phyloP scores from a whole-genome alignment of 73 alveolate species.

The Paramecium sonneborni region DNA sequence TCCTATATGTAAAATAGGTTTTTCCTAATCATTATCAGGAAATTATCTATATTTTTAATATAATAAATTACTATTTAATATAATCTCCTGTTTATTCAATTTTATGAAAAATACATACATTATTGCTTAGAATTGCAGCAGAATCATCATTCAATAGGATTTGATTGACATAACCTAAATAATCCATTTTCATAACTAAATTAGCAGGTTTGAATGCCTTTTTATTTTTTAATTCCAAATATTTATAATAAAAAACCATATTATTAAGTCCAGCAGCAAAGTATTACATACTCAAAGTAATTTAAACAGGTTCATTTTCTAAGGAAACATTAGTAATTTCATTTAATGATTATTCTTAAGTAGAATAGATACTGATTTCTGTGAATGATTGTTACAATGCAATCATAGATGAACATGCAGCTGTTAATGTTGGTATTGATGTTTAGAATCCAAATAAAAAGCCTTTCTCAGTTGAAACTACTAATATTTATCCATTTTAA shows the following conservation, averaged over 20 bases:
- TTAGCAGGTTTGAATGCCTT: slow-evolving; percentile 62
- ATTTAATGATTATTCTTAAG: slow-evolving; percentile 66
- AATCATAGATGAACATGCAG: slow-evolving; percentile 72
- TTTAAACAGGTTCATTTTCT: slow-evolving; percentile 80
- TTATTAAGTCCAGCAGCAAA: slow-evolving; percentile 85
- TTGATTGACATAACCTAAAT: slow-evolving; percentile 81
- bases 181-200: slow-evolving; percentile 80
- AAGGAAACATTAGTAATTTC: slow-evolving; percentile 63
- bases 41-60: slow-evolving; percentile 69
- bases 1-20: slow-evolving; percentile 82
- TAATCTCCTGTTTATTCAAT: slow-evolving; percentile 74
- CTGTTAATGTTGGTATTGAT: slow-evolving; percentile 78
- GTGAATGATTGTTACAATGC: slow-evolving; percentile 80
- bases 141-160: slow-evolving; percentile 88
- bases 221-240: slow-evolving; percentile 69
- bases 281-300: slow-evolving; percentile 80
- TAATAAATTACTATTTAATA: not conserved
- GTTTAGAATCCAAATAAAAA: slow-evolving; percentile 80
- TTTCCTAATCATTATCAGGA: slow-evolving; percentile 90
- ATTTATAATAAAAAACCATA: slow-evolving; percentile 84
- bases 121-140: slow-evolving; percentile 91
- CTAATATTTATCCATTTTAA: slow-evolving; percentile 93
- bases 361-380: slow-evolving; percentile 73
- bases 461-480: slow-evolving; percentile 89
- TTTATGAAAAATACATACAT: slow-evolving; percentile 84